Evolutionary conservation across 441 rosid species (phyloP).

Genomic region (Populus hybrid): DNA sequence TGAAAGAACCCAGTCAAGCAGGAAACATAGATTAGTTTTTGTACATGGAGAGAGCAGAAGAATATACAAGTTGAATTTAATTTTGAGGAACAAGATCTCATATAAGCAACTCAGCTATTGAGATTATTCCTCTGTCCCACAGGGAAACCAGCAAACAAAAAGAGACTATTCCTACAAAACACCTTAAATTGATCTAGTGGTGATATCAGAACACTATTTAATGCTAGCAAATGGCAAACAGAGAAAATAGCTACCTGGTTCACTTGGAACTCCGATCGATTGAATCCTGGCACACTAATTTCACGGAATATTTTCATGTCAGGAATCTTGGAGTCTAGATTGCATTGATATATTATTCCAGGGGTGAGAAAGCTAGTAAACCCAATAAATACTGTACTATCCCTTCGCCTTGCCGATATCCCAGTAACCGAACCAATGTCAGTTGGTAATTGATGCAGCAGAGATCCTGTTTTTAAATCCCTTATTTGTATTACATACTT

Average conservation of each 20-base stretch:
- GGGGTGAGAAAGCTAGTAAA: slow-evolving; percentile 92
- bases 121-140: not conserved
- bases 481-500: slow-evolving; percentile 75
- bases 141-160: no score
- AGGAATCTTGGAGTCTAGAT: slow-evolving; percentile 51
- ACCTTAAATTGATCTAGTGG: not conserved
- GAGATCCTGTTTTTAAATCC: slow-evolving; percentile 72
- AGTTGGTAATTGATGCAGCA: slow-evolving; percentile 69
- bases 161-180: no score
- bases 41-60: not conserved
- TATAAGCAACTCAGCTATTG: no score
- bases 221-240: not conserved
- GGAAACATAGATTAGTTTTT: not conserved
- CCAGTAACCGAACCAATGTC: slow-evolving; percentile 76
- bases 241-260: slow-evolving; percentile 54
- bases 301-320: slow-evolving; percentile 83
- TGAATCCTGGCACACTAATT: slow-evolving; percentile 70
- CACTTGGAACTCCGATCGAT: slow-evolving; percentile 64
- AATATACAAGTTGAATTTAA: no score
- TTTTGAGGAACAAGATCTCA: no score
- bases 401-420: slow-evolving; percentile 70
- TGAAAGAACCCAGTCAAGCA: slow-evolving; percentile 10
- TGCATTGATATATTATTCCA: slow-evolving; percentile 77
- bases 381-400: slow-evolving; percentile 52
- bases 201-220: not conserved